Percentiles rank a stretch among this genome's conserved stretches.
Evolutionary conservation across 75 land plant species (phyloP).

Genomic region (Sequoiadendron giganteum): DNA sequence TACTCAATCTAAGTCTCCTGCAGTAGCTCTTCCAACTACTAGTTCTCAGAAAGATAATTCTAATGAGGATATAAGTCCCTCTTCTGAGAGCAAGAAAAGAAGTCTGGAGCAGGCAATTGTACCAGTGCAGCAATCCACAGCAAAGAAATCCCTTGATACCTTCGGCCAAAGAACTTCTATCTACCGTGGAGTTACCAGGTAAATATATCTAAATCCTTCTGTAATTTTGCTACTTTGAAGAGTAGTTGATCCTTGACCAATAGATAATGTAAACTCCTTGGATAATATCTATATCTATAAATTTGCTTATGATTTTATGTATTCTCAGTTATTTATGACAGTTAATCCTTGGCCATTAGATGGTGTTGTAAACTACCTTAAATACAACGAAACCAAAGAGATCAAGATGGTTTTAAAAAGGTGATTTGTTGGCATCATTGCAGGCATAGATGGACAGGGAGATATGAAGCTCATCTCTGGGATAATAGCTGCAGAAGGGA

Average conservation of each 20-base stretch:
- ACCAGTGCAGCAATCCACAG: constrained; percentile 10
- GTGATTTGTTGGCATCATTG: background rate
- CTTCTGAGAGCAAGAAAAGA: background rate
- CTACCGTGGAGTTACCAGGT: constrained; percentile 91
- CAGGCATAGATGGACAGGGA: constrained; percentile 77
- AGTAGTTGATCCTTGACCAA: background rate
- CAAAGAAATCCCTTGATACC: constrained; percentile 52
- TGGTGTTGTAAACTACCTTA: background rate
- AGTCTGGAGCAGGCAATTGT: background rate
- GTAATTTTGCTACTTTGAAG: too few species aligned
- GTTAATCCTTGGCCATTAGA: background rate
- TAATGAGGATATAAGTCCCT: background rate
- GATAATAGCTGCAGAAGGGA: constrained; percentile 73
- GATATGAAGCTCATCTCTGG: constrained; percentile 83
- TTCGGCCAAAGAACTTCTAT: constrained; percentile 90
- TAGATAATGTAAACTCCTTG: background rate
- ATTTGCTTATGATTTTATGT: background rate
- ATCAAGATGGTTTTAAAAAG: background rate
- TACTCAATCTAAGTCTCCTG: background rate
- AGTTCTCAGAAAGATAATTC: background rate
- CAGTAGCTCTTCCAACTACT: background rate
- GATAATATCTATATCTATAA: background rate
- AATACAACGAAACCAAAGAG: background rate
- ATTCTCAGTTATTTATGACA: background rate
- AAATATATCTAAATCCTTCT: background rate